Percentiles rank a stretch among this genome's conserved stretches.
Evolutionary conservation across 371 early-diverging fungal species (phyloP).

Genomic region (Mucor velutinosus): DNA sequence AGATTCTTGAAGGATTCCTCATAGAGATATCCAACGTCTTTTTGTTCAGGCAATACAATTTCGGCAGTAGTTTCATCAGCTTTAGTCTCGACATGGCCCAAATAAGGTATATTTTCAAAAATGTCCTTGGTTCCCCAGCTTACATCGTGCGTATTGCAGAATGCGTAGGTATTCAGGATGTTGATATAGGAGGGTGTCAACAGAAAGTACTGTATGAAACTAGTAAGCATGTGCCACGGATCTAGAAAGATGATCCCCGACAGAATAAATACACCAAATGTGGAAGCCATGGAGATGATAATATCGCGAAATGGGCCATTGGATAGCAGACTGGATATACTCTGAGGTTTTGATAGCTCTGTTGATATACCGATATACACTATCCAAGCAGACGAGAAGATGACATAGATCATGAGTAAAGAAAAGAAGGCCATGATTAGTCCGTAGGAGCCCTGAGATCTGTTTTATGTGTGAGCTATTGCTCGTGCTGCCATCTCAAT

Average conservation of each 20-base stretch:
- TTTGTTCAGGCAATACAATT: conserved; percentile 65
- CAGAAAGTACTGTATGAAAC: conserved; percentile 83
- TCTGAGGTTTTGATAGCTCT: conserved; percentile 10
- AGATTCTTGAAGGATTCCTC: conserved; percentile 64
- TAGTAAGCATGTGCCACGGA: conserved; percentile 95
- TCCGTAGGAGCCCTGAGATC: conserved; percentile 45
- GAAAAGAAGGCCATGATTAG: conserved; percentile 58
- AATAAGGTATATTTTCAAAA: conserved; percentile 42
- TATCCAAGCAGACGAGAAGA: conserved; percentile 55
- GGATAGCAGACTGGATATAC: conserved; percentile 19
- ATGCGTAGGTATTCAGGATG: conserved; percentile 92
- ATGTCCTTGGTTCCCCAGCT: conserved; percentile 96
- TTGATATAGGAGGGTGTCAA: conserved; percentile 85
- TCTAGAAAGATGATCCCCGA: conserved; percentile 78
- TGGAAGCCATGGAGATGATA: conserved; percentile 78
- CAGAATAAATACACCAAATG: conserved; percentile 84
- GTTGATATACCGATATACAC: conserved; percentile 27
- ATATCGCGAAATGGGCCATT: conserved; percentile 78
- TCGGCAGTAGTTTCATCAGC: conserved; percentile 42
- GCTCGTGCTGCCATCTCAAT: neutral
- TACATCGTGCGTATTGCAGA: conserved; percentile 92
- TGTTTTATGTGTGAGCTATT: neutral
- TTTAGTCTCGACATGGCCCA: conserved; percentile 54
- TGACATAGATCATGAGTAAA: conserved; percentile 57
- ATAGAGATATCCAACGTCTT: conserved; percentile 70